Percentiles rank a stretch among this genome's conserved stretches.
Conservation (phyloP, 2,329 filamentous ascomycete species). For the Phyllosticta citrichinensis region DNA sequence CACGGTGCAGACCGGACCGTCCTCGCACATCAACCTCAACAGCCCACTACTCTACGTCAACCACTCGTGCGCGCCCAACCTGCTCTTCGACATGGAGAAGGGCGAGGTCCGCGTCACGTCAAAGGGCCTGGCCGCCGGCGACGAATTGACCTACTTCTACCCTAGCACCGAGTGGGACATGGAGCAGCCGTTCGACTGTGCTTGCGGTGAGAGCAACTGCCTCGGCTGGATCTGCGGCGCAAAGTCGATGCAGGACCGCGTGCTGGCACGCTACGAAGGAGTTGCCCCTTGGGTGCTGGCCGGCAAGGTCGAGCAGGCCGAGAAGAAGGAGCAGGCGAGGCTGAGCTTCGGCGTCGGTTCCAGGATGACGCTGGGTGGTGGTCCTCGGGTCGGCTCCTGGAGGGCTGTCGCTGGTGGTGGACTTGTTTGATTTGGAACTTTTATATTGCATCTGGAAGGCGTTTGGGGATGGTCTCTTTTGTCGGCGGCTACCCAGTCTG, state of each 20-base stretch:
- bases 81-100: conserved; percentile 43
- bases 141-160: conserved; percentile 55
- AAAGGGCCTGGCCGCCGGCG: conserved; percentile 25
- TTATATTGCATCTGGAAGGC: background rate
- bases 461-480: background rate
- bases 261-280: conserved; percentile 45
- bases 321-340: background rate
- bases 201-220: conserved; percentile 49
- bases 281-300: conserved; percentile 16
- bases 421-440: background rate
- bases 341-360: background rate
- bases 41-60: conserved; percentile 48
- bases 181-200: conserved; percentile 61
- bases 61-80: conserved; percentile 43
- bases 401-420: conserved; percentile 4
- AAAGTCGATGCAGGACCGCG: conserved; percentile 44
- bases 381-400: background rate
- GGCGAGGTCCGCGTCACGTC: conserved; percentile 47
- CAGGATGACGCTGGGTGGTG: conserved; percentile 1
- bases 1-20: conserved; percentile 40
- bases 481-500: background rate
- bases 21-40: conserved; percentile 47
- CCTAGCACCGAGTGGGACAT: conserved; percentile 66
- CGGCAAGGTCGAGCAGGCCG: conserved; percentile 14
- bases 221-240: conserved; percentile 55